Base-by-base conservation (phyloP, 1,284 basidiomycete genomes). In the Erythrobasidium hasegawianum region DNA sequence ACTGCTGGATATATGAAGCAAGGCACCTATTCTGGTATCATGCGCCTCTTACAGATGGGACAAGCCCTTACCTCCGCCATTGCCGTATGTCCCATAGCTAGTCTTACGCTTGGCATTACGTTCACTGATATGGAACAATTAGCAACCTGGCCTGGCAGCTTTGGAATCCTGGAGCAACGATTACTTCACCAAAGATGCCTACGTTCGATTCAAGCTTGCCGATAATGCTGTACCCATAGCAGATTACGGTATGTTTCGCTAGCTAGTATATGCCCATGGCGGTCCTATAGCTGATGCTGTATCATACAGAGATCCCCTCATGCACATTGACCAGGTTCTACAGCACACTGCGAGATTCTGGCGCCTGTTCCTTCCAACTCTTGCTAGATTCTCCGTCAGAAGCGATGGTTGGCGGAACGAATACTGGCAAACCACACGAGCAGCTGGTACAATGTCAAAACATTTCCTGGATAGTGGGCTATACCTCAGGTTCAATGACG, bases 311-410 rank as follows among this genome's bases (percentile, higher is more conserved):
- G 14, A 50, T 65, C 20, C 62, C 62, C 0, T 41, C 47, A 3
- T 49, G 45, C 55, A 43, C 62, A 8, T 43, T 65, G 11, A n/a
- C 55, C 9, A 50, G 56, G 18, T 65, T 65, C 56, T 65, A 65
- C 45, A 56, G 57, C 27, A 27, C 47, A 3, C 55, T 65, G 27
- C 55, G 56, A 26, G n/a, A 55, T 4, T 57, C 41, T 18, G 62
- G 62, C n/a, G 54, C 56, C 7, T 20, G 18, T 20, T 57, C 50
- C 40, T 49, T 57, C 33, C 41, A 65, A 33, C 55, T 65, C 14
- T 29, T 65, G 10, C 29, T 65, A 1, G 56, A 65, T 22, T 29
- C 55, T 11, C 62, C 62, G 16, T 27, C 29, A 5, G 62, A 65
- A 53, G 43, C 43, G 5, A n/a, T 24, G 43, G 16, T 24, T 0